Conservation (phyloP, 1,139 yeast species). For the Waltiozyma sp. region DNA sequence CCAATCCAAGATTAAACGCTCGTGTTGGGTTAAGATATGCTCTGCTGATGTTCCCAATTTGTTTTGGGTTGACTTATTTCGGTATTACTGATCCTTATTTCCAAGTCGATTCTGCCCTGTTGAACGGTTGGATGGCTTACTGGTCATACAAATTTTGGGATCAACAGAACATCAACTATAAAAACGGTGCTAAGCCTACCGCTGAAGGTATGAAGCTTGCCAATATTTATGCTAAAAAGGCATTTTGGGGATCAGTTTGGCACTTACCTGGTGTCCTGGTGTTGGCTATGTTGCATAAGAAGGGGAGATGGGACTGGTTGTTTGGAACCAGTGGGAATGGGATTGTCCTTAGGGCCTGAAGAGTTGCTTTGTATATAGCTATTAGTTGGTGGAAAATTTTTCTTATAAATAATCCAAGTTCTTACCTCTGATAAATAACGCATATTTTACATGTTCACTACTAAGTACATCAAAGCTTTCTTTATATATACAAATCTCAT, state of each 20-base stretch:
- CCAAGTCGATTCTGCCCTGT: slow-evolving; percentile 64
- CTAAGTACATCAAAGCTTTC: no score
- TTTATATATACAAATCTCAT: not conserved
- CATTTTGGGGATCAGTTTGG: slow-evolving; percentile 93
- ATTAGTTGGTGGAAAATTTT: no score
- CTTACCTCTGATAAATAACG: no score
- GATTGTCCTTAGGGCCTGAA: not conserved
- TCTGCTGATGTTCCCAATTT: slow-evolving; percentile 81
- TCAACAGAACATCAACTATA: slow-evolving; percentile 54
- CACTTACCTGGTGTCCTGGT: slow-evolving; percentile 85
- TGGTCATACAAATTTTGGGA: slow-evolving; percentile 78
- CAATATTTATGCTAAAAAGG: slow-evolving; percentile 60
- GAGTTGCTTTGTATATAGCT: no score
- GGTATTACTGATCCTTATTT: slow-evolving; percentile 79
- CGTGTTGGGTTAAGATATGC: slow-evolving; percentile 89
- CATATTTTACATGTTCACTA: no score
- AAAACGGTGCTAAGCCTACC: slow-evolving; percentile 29
- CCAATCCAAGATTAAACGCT: slow-evolving; percentile 84
- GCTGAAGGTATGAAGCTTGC: slow-evolving; percentile 49
- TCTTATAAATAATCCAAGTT: no score
- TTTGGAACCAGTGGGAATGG: slow-evolving; percentile 16
- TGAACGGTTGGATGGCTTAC: slow-evolving; percentile 79
- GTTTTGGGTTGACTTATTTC: slow-evolving; percentile 70
- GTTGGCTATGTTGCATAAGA: slow-evolving; percentile 88
- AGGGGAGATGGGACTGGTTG: slow-evolving; percentile 88